phyloP scores from a whole-genome alignment of 2,329 filamentous ascomycete genomes.

The Trichoderma oligosporum region DNA sequence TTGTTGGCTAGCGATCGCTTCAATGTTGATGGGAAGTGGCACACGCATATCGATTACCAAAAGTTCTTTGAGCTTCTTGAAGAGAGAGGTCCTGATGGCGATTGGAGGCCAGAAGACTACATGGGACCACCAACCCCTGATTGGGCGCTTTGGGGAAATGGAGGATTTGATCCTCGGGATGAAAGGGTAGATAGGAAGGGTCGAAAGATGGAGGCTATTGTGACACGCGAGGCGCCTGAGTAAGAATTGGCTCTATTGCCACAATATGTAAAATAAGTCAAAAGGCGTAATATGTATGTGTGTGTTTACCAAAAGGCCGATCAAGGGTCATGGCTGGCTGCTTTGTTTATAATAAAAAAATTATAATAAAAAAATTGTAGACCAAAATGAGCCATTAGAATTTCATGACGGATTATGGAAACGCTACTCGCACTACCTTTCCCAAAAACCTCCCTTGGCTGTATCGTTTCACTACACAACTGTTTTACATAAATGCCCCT shows the following conservation, averaged over 20 bases:
- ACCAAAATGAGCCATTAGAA: slow-evolving; percentile 13
- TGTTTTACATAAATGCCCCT: slow-evolving; percentile 43
- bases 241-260: slow-evolving; percentile 1
- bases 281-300: background rate
- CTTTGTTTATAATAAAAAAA: background rate
- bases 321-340: background rate
- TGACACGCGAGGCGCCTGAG: slow-evolving; percentile 32
- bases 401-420: slow-evolving; percentile 31
- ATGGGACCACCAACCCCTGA: slow-evolving; percentile 80
- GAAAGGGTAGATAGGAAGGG: slow-evolving; percentile 84
- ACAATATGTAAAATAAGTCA: background rate
- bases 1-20: slow-evolving; percentile 82
- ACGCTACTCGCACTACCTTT: slow-evolving; percentile 32
- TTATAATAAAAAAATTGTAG: too few species aligned
- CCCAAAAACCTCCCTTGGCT: slow-evolving; percentile 30
- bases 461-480: slow-evolving; percentile 32
- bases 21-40: slow-evolving; percentile 73
- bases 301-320: background rate
- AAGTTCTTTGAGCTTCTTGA: slow-evolving; percentile 83
- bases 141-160: slow-evolving; percentile 93
- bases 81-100: slow-evolving; percentile 57
- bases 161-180: slow-evolving; percentile 90
- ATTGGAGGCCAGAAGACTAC: slow-evolving; percentile 87
- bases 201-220: slow-evolving; percentile 52
- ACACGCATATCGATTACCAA: slow-evolving; percentile 86